Evolutionary conservation across 2,329 filamentous ascomycete genomes (phyloP).

Genomic region (Corniculantispora saksenae): DNA sequence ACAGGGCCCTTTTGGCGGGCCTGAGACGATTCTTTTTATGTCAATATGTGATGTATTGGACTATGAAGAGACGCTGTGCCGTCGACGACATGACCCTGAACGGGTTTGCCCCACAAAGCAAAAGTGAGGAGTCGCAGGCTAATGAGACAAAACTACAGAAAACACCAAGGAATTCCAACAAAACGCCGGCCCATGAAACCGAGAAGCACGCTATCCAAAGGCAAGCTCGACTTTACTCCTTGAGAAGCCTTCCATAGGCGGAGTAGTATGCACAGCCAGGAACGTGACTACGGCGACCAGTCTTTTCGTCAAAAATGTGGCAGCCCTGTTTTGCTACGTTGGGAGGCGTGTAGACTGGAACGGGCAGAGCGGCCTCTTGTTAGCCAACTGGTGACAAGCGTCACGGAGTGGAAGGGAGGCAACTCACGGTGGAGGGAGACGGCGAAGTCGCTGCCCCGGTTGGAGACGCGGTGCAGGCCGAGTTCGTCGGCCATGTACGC

Average conservation of each 20-base stretch:
- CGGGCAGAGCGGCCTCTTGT: constrained; percentile 26
- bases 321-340: constrained; percentile 84
- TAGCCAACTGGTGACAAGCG: constrained; percentile 34
- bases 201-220: constrained; percentile 13
- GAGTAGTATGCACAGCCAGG: constrained; percentile 74
- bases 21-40: constrained; percentile 26
- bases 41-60: constrained; percentile 21
- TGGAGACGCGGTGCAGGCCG: constrained; percentile 80
- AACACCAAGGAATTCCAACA: constrained; percentile 14
- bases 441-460: constrained; percentile 73
- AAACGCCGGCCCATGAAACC: constrained; percentile 19
- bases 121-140: constrained; percentile 10
- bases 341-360: constrained; percentile 76
- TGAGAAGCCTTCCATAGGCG: constrained; percentile 53
- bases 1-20: constrained; percentile 12
- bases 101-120: constrained; percentile 12
- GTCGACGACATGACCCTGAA: constrained; percentile 3
- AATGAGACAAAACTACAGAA: constrained; percentile 18
- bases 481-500: constrained; percentile 92
- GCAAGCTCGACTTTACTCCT: constrained; percentile 31
- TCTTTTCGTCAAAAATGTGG: constrained; percentile 76
- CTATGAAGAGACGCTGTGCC: constrained; percentile 16
- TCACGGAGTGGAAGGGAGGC: constrained; percentile 23
- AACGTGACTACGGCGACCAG: constrained; percentile 72
- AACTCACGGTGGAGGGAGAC: constrained; percentile 75